These are phyloP conservation scores for Salix arbutifolia DNA, from an alignment of 345 rosid species.

Conservation along the genomic window DNA sequence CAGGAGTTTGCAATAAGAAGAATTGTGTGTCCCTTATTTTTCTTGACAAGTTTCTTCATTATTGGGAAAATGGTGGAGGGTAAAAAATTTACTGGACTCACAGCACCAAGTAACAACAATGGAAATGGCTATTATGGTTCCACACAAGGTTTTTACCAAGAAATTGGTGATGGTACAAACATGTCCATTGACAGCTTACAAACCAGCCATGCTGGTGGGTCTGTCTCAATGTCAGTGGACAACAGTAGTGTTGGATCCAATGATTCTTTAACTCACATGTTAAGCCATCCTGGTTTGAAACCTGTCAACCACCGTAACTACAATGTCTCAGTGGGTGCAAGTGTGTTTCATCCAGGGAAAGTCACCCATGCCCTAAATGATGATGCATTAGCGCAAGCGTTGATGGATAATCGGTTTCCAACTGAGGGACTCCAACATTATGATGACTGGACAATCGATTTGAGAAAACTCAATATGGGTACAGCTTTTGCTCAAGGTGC, in stretches of 20 bases:
- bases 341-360: conserved; percentile 53
- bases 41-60: conserved; percentile 25
- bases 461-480: conserved; percentile 64
- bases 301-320: conserved; percentile 37
- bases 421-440: conserved; percentile 47
- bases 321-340: conserved; percentile 50
- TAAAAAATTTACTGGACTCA: conserved; percentile 45
- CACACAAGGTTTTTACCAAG: conserved; percentile 55
- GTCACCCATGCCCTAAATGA: conserved; percentile 51
- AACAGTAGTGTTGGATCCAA: conserved; percentile 67
- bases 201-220: conserved; percentile 55
- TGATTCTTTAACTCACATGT: conserved; percentile 61
- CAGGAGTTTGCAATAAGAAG: conserved; percentile 14
- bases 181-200: conserved; percentile 65
- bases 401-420: conserved; percentile 53
- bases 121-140: conserved; percentile 46
- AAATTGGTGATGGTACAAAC: conserved; percentile 61
- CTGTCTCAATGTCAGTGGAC: conserved; percentile 61
- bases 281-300: conserved; percentile 57
- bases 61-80: conserved; percentile 57
- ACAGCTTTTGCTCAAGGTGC: conserved; percentile 73
- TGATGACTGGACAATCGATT: conserved; percentile 64
- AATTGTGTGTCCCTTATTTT: conserved; percentile 6
- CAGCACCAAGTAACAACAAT: conserved; percentile 44
- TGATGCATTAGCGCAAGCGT: conserved; percentile 55